These are phyloP conservation scores for Picochlorum sp. DNA, from an alignment of 139 green algal species.

Conservation along the genomic window DNA sequence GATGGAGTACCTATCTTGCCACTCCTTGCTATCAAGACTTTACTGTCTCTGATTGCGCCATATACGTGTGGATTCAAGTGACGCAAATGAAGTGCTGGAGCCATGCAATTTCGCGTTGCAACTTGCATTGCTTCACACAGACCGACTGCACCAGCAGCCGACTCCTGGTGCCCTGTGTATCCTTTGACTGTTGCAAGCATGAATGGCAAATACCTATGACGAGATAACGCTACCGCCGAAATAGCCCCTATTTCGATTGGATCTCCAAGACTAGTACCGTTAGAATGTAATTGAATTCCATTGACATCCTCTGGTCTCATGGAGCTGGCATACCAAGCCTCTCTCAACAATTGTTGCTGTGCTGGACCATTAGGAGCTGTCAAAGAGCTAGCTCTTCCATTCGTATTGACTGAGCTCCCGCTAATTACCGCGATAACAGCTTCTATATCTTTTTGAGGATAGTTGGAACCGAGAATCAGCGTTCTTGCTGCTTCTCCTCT, in stretches of 20 bases:
- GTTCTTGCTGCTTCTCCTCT: conserved; percentile 50
- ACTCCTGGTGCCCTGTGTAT: conserved; percentile 70
- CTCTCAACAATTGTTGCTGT: conserved; percentile 43
- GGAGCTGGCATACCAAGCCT: conserved; percentile 6
- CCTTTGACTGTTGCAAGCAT: conserved; percentile 44
- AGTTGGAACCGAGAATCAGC: conserved; percentile 4
- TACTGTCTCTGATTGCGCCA: conserved; percentile 16
- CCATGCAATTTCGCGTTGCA: conserved; percentile 10
- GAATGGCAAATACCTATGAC: conserved; percentile 24
- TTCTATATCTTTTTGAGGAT: background rate
- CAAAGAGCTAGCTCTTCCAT: conserved; percentile 75
- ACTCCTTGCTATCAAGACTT: conserved; percentile 24
- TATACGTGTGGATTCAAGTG: conserved; percentile 56
- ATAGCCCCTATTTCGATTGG: conserved; percentile 56
- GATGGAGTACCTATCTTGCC: conserved; percentile 15
- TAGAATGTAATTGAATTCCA: conserved; percentile 57
- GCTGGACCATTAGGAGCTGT: conserved; percentile 81
- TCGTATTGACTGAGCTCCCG: conserved; percentile 77
- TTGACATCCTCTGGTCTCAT: conserved; percentile 17
- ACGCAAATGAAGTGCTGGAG: conserved; percentile 44
- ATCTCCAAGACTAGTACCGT: conserved; percentile 73
- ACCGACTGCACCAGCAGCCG: conserved; percentile 57
- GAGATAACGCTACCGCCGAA: conserved; percentile 37
- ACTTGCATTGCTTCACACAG: conserved; percentile 31
- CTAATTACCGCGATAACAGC: conserved; percentile 31